These are phyloP conservation scores for Serpula lacrymans DNA, from an alignment of 768 basidiomycete genomes.

Conservation along the genomic window DNA sequence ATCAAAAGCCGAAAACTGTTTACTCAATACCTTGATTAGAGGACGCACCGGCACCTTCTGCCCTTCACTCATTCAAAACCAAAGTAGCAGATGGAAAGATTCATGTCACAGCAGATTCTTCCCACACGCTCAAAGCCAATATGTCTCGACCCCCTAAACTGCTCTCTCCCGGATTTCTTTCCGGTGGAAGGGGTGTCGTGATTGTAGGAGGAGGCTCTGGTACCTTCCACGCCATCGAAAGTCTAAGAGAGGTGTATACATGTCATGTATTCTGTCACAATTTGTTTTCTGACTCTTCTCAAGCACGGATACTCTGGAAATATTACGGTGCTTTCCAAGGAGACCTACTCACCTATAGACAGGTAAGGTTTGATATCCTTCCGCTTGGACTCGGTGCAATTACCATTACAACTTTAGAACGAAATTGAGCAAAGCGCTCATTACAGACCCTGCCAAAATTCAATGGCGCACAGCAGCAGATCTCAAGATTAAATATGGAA, in stretches of 20 bases:
- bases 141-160: slow-evolving; percentile 59
- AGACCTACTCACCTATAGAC: slow-evolving; percentile 80
- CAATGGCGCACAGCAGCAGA: slow-evolving; percentile 70
- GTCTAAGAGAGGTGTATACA: slow-evolving; percentile 66
- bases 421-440: slow-evolving; percentile 83
- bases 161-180: slow-evolving; percentile 41
- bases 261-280: background rate
- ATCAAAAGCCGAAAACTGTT: background rate
- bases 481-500: slow-evolving; percentile 71
- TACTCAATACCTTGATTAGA: slow-evolving; percentile 42
- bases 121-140: slow-evolving; percentile 62
- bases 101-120: slow-evolving; percentile 66
- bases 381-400: slow-evolving; percentile 4
- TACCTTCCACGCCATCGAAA: slow-evolving; percentile 72
- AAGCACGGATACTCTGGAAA: slow-evolving; percentile 76
- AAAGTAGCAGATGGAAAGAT: slow-evolving; percentile 70
- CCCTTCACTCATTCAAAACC: slow-evolving; percentile 76
- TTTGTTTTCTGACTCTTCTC: background rate
- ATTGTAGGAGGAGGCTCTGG: slow-evolving; percentile 87
- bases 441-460: slow-evolving; percentile 74
- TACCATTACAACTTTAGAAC: slow-evolving; percentile 53
- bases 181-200: slow-evolving; percentile 64
- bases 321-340: slow-evolving; percentile 78
- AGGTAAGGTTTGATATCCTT: slow-evolving; percentile 42
- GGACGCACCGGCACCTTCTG: slow-evolving; percentile 82